Evolutionary conservation across 2,329 filamentous ascomycete species (phyloP), one percentile per base, ranked within the genome.

Genomic region (Alternaria burnsii): DNA sequence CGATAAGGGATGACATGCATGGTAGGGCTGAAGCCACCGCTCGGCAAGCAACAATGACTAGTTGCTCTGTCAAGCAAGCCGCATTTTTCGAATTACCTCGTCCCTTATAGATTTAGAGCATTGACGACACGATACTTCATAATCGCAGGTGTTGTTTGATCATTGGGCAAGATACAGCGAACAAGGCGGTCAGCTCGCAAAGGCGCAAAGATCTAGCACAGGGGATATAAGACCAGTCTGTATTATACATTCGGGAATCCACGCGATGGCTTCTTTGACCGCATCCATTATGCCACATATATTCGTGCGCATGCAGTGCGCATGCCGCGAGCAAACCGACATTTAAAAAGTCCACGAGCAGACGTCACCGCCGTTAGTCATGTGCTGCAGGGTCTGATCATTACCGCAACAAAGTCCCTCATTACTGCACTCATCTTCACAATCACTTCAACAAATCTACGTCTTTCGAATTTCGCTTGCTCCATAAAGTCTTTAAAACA

Each of bases 1-100:
- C 70, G 69, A 68, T 69, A 65, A 61, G 36, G 16, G 20, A 16
- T 26, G 34, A 32, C 50, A 36, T 61, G 66, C 57, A 65, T 63
- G 63, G 62, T 64, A 67, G 38, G 44, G 40, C 52, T 54, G 54
- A 34, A 51, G 38, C 24, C 38, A 38, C n/a, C 7, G 30, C 44
- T 40, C 46, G 52, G 63, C 22, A 26, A 36, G 50, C 46, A 7
- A 18, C 5, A 38, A 24, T 36, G 20, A 11, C 30, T 3, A 38
- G 20, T 20, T 36, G 20, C 30, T 10, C 18, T 48, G 5, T 16
- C 14, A 24, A 24, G 5, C 3, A 24, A n/a, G 18, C 16, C 30
- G 20, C 46, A 30, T 12, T 8, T 34, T 34, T 11, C 30, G 14
- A 22, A 22, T 4, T 10, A 0, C 26, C 4, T 20, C 8, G 5